Evolutionary conservation across 2,329 filamentous ascomycete genomes (phyloP).

Genomic region (Alternaria ethzedia): DNA sequence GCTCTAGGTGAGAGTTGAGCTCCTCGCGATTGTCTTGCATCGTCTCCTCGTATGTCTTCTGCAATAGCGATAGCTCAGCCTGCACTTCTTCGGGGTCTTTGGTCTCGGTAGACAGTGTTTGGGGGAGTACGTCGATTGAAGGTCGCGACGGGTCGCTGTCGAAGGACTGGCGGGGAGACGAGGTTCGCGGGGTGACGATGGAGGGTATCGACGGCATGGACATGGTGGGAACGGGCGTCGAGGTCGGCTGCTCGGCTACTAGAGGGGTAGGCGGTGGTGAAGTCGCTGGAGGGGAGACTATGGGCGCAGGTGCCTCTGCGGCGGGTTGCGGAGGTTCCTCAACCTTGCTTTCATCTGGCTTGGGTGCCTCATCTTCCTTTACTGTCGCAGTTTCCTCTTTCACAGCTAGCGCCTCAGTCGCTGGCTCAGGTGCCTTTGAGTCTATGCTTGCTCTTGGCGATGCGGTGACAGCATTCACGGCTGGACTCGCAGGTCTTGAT

Average conservation of each 20-base stretch:
- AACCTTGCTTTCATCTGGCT: constrained; percentile 16
- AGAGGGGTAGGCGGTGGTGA: constrained; percentile 23
- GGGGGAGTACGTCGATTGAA: constrained; percentile 33
- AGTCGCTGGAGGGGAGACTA: constrained; percentile 8
- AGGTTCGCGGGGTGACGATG: constrained; percentile 35
- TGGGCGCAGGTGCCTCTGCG: constrained; percentile 26
- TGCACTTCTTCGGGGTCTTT: constrained; percentile 47
- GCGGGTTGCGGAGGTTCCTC: constrained; percentile 32
- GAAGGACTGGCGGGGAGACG: constrained; percentile 43
- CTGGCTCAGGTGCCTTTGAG: constrained; percentile 44
- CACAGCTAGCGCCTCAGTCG: not conserved
- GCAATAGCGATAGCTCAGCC: constrained; percentile 56
- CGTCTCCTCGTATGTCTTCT: constrained; percentile 57
- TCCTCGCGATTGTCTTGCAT: constrained; percentile 77
- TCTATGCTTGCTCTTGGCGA: constrained; percentile 56
- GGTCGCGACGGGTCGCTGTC: constrained; percentile 42
- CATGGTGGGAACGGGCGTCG: constrained; percentile 36
- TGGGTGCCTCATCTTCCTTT: constrained; percentile 20
- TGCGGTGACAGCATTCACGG: constrained; percentile 28
- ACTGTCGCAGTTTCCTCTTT: constrained; percentile 13
- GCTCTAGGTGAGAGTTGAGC: constrained; percentile 80
- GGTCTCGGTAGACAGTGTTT: constrained; percentile 43
- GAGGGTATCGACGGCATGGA: constrained; percentile 39
- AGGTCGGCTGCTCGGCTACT: constrained; percentile 47
- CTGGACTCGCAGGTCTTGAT: constrained; percentile 62